Base-by-base conservation (phyloP, 2,329 filamentous ascomycete species). In the Ophidiomyces ophidiicola region DNA sequence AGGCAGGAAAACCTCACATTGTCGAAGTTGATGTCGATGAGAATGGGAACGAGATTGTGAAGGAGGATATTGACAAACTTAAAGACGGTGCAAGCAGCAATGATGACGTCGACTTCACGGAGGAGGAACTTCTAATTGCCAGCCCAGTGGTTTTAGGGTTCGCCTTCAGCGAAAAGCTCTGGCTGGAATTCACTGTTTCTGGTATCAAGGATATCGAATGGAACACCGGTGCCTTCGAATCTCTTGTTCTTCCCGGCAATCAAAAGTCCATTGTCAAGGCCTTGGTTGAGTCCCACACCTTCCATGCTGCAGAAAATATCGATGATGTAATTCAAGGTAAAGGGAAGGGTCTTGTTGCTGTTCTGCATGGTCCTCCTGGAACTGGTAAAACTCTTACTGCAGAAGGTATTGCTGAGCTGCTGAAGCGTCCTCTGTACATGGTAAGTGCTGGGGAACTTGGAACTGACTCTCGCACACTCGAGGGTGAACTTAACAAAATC, bases 381-480 rank as follows among this genome's bases (percentile, higher is more conserved):
- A 88, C 85, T 0, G 86, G 86, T 36, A 93, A 93, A 63, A 92
- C 85, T 0, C 69, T 93, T 4, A 93, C 86, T 0, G 85, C 83
- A 1, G 84, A 93, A 56, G 81, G 80, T 7, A 88, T 93, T 45
- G 82, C 82, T 6, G 85, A 92, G 54, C 70, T 87, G 8, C 74
- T 92, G 38, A 78, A 80, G 52, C 82, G 81, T 39, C 86, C 85
- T 0, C 63, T 93, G 0, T 92, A 92, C 58, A 83, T 82, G 69
- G 82, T 84, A 18, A 82, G 78, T 2, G 82, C 82, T 0, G 84
- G 83, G 19, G 84, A 92, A 57, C 69, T 93, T 0, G 83, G 84
- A 12, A 87, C 82, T 1, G 80, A 87, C 53, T 78, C 81, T 0
- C 69, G 75, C 6, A 74, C 69, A 7, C 72, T 93, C 0, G 85